A percentile compares a stretch with the other conserved stretches of the same genome.
Evolutionary conservation across 768 basidiomycete genomes (phyloP).

Genomic region (Hemileccinum impolitum): DNA sequence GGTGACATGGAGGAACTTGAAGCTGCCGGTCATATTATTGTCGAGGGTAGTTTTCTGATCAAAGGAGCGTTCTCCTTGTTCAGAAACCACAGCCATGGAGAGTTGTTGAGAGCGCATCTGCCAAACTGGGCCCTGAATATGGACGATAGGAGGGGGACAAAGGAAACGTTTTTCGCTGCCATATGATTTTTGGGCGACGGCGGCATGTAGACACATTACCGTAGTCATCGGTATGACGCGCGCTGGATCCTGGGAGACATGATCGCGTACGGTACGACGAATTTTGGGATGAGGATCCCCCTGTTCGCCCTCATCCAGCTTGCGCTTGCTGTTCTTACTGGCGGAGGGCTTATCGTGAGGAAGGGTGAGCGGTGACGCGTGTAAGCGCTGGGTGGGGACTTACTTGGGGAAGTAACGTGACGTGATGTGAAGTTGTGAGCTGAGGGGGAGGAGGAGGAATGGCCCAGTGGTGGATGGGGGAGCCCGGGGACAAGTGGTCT

Average conservation of each 20-base stretch:
- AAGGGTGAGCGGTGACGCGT: slow-evolving; percentile 25
- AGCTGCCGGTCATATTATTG: slow-evolving; percentile 80
- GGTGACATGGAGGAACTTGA: slow-evolving; percentile 89
- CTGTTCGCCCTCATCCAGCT: slow-evolving; percentile 60
- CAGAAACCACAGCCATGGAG: slow-evolving; percentile 83
- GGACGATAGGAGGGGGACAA: slow-evolving; percentile 90
- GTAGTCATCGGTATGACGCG: slow-evolving; percentile 87
- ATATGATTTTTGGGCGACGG: slow-evolving; percentile 94
- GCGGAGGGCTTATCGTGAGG: slow-evolving; percentile 27
- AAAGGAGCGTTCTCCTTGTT: slow-evolving; percentile 77
- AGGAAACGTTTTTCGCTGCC: slow-evolving; percentile 94
- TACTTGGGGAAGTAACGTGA: slow-evolving; percentile 39
- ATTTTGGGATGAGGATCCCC: slow-evolving; percentile 73
- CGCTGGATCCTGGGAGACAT: slow-evolving; percentile 69
- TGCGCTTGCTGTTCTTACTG: slow-evolving; percentile 62
- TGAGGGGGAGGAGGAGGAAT: slow-evolving; percentile 29
- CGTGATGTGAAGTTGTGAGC: slow-evolving; percentile 29
- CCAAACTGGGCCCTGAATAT: slow-evolving; percentile 86
- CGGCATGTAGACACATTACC: slow-evolving; percentile 85
- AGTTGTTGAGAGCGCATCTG: slow-evolving; percentile 79
- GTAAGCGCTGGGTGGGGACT: slow-evolving; percentile 28
- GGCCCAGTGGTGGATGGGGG: slow-evolving; percentile 38
- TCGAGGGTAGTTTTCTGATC: slow-evolving; percentile 84
- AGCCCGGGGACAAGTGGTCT: slow-evolving; percentile 29
- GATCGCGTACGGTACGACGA: slow-evolving; percentile 79